Conservation (phyloP, 208 protist genomes). For the Acanthamoeba rhysodes region DNA sequence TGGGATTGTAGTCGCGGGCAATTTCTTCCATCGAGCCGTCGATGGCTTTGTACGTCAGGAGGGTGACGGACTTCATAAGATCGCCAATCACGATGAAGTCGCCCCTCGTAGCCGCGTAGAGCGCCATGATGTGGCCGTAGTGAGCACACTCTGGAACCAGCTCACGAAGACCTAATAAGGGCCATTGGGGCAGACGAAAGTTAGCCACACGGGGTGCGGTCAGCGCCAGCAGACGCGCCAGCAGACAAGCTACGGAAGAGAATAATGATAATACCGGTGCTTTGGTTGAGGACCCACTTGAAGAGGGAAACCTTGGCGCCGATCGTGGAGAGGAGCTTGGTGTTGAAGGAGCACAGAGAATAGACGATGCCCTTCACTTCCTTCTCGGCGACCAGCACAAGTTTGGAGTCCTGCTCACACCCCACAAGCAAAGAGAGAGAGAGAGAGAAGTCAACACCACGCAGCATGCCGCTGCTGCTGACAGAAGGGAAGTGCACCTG, state of each 20-base stretch:
- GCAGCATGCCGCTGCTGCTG: too few relatives aligned
- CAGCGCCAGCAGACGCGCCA: too few relatives aligned
- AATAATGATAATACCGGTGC: not conserved
- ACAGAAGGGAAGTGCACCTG: not conserved
- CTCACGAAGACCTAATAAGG: conserved; percentile 58
- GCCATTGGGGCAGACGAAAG: too few relatives aligned
- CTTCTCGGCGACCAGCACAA: conserved; percentile 60
- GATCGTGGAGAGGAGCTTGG: conserved; percentile 86
- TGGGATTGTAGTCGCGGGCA: conserved; percentile 86
- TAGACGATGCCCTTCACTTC: conserved; percentile 83
- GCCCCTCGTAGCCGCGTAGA: conserved; percentile 80
- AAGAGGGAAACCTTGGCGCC: conserved; percentile 84
- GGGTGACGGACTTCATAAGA: conserved; percentile 89
- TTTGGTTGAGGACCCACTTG: conserved; percentile 26
- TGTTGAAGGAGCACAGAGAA: conserved; percentile 81
- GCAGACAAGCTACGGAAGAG: too few relatives aligned
- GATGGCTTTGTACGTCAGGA: conserved; percentile 81
- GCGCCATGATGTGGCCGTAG: conserved; percentile 87
- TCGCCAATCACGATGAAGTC: conserved; percentile 92
- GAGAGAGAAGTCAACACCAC: too few relatives aligned
- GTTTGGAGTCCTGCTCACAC: conserved; percentile 36
- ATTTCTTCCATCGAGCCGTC: conserved; percentile 84
- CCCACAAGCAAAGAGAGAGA: not conserved
- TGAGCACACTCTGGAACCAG: conserved; percentile 79
- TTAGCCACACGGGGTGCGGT: too few relatives aligned